Evolutionary conservation across 257 asterid genomes (phyloP).

Genomic region (Gardenia jasminoides): DNA sequence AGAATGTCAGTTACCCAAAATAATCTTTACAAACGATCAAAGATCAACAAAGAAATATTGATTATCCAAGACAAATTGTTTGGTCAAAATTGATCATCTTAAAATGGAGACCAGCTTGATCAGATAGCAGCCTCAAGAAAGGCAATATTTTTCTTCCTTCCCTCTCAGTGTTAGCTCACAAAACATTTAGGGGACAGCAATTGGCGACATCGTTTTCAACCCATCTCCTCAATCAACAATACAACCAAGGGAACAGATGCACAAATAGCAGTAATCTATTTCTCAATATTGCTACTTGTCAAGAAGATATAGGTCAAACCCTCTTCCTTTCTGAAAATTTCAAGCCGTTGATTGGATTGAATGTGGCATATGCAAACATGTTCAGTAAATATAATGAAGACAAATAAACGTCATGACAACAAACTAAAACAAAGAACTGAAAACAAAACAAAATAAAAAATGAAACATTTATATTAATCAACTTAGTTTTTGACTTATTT

Average conservation of each 20-base stretch:
- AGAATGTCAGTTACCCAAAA: no score
- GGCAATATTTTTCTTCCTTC: not conserved
- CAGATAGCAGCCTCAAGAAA: not conserved
- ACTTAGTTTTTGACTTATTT: no score
- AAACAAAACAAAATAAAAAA: no score
- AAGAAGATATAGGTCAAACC: not conserved
- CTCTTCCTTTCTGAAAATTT: not conserved
- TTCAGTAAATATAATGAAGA: not conserved
- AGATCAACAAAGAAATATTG: not conserved
- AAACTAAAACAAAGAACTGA: no score
- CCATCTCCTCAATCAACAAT: not conserved
- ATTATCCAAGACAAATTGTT: not conserved
- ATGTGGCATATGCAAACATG: not conserved
- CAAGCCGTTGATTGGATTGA: not conserved
- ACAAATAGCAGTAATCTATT: no score
- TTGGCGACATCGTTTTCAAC: not conserved
- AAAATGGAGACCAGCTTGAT: not conserved
- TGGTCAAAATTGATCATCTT: not conserved
- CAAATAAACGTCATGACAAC: not conserved
- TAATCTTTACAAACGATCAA: no score
- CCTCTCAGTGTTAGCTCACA: no score
- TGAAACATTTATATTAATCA: no score
- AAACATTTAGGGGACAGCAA: not conserved
- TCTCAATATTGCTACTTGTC: not conserved
- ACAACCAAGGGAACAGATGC: not conserved